These are phyloP conservation scores for Antrodiella citrinella DNA, from an alignment of 768 basidiomycete species.

Conservation along the genomic window DNA sequence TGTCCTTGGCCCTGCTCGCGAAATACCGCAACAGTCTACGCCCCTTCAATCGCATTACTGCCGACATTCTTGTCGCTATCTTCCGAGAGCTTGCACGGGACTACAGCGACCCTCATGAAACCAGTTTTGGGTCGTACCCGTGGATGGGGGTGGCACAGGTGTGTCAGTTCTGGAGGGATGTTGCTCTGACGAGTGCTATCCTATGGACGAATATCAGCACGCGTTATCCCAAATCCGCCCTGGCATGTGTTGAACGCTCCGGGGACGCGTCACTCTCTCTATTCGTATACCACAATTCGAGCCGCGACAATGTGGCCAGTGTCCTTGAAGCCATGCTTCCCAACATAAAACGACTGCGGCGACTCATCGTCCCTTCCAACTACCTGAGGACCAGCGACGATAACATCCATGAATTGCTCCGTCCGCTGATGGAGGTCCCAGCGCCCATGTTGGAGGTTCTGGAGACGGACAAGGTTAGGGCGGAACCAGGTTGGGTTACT, in stretches of 20 bases:
- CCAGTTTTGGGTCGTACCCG: slow-evolving; percentile 15
- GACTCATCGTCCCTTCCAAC: slow-evolving; percentile 17
- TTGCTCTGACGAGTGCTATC: slow-evolving; percentile 14
- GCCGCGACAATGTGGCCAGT: slow-evolving; percentile 6
- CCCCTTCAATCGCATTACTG: slow-evolving; percentile 17
- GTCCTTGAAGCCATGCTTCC: slow-evolving; percentile 13
- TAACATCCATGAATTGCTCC: slow-evolving; percentile 10
- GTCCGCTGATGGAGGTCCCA: slow-evolving; percentile 12
- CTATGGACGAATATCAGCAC: slow-evolving; percentile 22
- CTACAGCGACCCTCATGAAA: slow-evolving; percentile 11
- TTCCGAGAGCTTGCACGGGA: slow-evolving; percentile 14
- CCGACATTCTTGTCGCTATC: slow-evolving; percentile 18
- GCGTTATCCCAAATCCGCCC: slow-evolving; percentile 15
- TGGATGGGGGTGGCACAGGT: slow-evolving; percentile 18
- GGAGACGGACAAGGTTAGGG: slow-evolving; percentile 14
- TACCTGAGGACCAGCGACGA: slow-evolving; percentile 13
- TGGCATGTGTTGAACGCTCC: slow-evolving; percentile 19
- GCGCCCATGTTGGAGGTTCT: slow-evolving; percentile 18
- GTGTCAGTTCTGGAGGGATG: slow-evolving; percentile 18
- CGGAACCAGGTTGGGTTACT: slow-evolving; percentile 11
- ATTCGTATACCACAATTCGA: slow-evolving; percentile 11
- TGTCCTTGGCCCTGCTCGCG: slow-evolving; percentile 17
- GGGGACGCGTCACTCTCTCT: slow-evolving; percentile 18
- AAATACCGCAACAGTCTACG: slow-evolving; percentile 21
- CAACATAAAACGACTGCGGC: slow-evolving; percentile 17